These are phyloP conservation scores for Hypholoma fasciculare DNA, from an alignment of 768 basidiomycete species.

Conservation along the genomic window DNA sequence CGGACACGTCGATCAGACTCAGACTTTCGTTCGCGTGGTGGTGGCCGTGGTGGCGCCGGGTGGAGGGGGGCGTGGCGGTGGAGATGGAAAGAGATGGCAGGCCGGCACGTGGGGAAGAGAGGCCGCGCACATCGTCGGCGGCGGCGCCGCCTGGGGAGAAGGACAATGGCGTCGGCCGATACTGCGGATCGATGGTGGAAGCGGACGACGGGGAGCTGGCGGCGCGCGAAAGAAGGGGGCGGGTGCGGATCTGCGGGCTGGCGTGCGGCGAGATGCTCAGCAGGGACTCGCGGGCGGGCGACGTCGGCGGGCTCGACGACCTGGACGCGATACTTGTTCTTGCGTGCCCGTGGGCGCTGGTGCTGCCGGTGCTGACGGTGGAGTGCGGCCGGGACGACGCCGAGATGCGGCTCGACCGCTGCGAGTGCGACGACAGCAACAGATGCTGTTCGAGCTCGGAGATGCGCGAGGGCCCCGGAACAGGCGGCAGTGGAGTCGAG, in stretches of 20 bases:
- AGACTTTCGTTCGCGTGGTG: conserved; percentile 3
- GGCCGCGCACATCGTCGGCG: neutral
- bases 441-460: conserved; percentile 48
- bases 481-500: conserved; percentile 57
- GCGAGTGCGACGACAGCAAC: conserved; percentile 20
- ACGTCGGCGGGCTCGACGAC: neutral
- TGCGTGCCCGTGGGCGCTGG: neutral
- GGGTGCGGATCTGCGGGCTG: neutral
- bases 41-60: neutral
- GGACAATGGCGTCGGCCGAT: neutral
- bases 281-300: neutral
- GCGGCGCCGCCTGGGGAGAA: neutral
- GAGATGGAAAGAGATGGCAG: neutral
- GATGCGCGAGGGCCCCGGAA: conserved; percentile 63
- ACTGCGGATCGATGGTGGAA: neutral
- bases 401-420: neutral
- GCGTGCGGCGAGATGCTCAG: neutral
- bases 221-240: neutral
- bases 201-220: neutral
- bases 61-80: neutral
- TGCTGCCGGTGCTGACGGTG: neutral
- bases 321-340: neutral
- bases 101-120: neutral
- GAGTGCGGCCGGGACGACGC: neutral
- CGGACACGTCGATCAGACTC: neutral